Conservation (phyloP, 2,329 filamentous ascomycete species). For the Cladophialophora carrionii region DNA sequence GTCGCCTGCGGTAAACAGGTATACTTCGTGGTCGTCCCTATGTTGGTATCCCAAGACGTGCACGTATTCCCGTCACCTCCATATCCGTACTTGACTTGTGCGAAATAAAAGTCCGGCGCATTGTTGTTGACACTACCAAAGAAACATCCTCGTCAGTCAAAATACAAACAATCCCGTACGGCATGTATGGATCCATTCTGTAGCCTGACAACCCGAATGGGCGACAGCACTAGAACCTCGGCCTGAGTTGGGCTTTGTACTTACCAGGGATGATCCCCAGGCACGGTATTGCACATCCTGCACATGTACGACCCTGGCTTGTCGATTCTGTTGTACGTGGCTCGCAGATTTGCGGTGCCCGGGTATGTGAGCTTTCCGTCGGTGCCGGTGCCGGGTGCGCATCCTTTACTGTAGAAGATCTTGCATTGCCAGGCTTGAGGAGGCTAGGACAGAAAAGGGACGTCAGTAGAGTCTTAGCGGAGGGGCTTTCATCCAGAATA, state of each 20-base stretch:
- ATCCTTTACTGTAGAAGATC: conserved; percentile 24
- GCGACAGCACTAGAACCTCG: background rate
- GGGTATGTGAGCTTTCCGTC: conserved; percentile 32
- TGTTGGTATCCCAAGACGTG: conserved; percentile 4
- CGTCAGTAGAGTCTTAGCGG: background rate
- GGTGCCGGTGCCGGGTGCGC: conserved; percentile 14
- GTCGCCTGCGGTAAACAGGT: background rate
- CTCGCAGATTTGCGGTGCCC: conserved; percentile 24
- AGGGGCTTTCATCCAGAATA: background rate
- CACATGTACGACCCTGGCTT: conserved; percentile 26
- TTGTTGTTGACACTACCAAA: conserved; percentile 28
- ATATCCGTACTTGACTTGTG: conserved; percentile 12
- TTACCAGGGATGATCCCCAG: conserved; percentile 26
- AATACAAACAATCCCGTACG: too few species aligned
- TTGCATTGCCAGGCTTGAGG: conserved; percentile 28
- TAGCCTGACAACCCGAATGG: background rate
- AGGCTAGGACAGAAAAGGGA: conserved; percentile 15
- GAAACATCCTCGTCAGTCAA: background rate
- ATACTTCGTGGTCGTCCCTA: background rate
- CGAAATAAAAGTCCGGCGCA: conserved; percentile 22
- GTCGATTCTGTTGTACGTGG: conserved; percentile 17
- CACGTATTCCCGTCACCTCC: conserved; percentile 7
- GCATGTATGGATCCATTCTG: background rate
- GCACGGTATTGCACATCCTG: conserved; percentile 16
- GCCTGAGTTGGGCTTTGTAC: background rate